Evolutionary conservation across 169 alveolate species (phyloP).

Genomic region (Plasmodium vivax): DNA sequence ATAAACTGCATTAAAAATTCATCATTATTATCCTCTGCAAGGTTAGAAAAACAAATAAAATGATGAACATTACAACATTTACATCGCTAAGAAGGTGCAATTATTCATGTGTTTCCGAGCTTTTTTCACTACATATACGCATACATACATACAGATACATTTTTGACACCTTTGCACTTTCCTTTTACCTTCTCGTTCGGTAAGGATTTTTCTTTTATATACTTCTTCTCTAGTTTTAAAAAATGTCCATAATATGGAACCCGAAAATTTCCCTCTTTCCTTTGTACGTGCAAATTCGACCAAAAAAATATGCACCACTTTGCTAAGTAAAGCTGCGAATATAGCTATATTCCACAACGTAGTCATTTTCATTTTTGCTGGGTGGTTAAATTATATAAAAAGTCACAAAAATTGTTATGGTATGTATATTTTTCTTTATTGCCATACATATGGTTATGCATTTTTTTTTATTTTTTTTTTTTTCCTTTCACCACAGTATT

Average conservation of each 20-base stretch:
- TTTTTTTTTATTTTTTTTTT: neutral
- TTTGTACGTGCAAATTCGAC: neutral
- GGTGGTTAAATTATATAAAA: neutral
- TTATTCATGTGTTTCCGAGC: neutral
- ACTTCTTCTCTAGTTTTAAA: neutral
- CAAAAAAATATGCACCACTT: neutral
- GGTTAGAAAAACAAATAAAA: neutral
- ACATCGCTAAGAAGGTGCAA: neutral
- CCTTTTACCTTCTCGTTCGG: neutral
- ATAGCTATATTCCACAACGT: neutral
- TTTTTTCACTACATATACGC: neutral
- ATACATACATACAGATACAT: neutral
- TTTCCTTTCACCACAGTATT: neutral
- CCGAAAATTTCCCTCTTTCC: neutral
- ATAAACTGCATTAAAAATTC: neutral
- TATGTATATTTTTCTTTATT: neutral
- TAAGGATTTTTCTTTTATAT: conserved; percentile 7
- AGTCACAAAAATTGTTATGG: neutral
- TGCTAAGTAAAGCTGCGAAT: neutral
- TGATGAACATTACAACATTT: neutral
- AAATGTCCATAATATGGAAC: neutral
- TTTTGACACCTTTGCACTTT: neutral
- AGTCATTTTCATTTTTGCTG: neutral
- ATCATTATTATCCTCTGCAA: neutral
- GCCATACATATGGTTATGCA: neutral